These are phyloP conservation scores for Phialophora tarda DNA, from an alignment of 2,329 filamentous ascomycete species.

Conservation along the genomic window DNA sequence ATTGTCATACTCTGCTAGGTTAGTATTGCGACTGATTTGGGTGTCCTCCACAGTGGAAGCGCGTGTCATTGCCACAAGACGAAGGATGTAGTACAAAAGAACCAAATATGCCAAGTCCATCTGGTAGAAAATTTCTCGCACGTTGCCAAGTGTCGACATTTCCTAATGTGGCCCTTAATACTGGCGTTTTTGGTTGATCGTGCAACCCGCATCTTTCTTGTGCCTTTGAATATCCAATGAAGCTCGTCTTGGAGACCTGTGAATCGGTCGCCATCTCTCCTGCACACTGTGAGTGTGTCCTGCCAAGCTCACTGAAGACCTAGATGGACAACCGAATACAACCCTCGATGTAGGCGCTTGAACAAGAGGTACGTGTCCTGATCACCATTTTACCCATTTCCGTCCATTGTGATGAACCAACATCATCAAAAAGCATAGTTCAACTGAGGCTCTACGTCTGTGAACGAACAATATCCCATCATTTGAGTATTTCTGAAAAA, in stretches of 20 bases:
- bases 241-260: neutral
- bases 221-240: too few species aligned
- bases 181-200: too few species aligned
- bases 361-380: slow-evolving; percentile 8
- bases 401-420: slow-evolving; percentile 45
- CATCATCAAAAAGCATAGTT: slow-evolving; percentile 50
- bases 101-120: too few species aligned
- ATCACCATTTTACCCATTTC: neutral
- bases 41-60: too few species aligned
- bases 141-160: too few species aligned
- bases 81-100: too few species aligned
- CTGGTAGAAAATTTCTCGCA: too few species aligned
- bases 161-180: too few species aligned
- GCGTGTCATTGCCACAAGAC: too few species aligned
- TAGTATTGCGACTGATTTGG: too few species aligned
- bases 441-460: slow-evolving; percentile 49
- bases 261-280: neutral
- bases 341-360: neutral
- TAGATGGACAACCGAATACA: neutral
- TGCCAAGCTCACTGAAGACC: neutral
- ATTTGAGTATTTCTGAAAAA: slow-evolving; percentile 27
- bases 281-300: neutral
- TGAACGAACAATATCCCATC: slow-evolving; percentile 48
- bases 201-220: too few species aligned
- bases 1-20: too few species aligned